Evolutionary conservation across 2,329 filamentous ascomycete species (phyloP).

Genomic region (Arthroderma sp.): DNA sequence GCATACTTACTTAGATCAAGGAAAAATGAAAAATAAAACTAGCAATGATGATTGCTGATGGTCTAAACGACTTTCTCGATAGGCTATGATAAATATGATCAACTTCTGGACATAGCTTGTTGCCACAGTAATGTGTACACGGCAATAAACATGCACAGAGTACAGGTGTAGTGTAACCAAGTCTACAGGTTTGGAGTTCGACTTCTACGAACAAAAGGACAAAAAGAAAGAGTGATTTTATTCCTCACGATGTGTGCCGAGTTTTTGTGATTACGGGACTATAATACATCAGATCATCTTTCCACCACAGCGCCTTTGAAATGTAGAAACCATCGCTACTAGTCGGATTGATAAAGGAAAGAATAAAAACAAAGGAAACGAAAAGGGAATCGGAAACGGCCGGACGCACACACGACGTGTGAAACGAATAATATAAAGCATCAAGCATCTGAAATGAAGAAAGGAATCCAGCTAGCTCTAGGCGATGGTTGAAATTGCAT

Average conservation of each 20-base stretch:
- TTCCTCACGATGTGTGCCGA: not conserved
- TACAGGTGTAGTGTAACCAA: not conserved
- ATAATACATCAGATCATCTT: slow-evolving; percentile 2
- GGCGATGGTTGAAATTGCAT: not conserved
- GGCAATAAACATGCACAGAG: not conserved
- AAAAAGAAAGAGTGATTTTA: not conserved
- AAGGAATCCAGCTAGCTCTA: not conserved
- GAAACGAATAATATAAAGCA: not conserved
- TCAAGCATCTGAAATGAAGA: not conserved
- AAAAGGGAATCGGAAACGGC: not conserved
- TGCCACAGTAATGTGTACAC: not conserved
- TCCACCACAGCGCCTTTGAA: not conserved
- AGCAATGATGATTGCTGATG: not conserved
- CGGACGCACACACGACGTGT: not conserved
- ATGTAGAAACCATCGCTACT: not conserved
- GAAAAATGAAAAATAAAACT: not conserved
- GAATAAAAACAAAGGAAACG: not conserved
- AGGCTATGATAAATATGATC: not conserved
- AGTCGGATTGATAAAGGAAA: not conserved
- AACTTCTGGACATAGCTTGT: not conserved
- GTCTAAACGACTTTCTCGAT: not conserved
- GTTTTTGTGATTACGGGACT: not conserved
- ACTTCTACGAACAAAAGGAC: not conserved
- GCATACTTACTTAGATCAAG: too few relatives aligned
- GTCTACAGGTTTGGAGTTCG: too few relatives aligned